Base-by-base conservation (phyloP, 1,139 yeast species). In the Lodderomyces orthopsilosis region DNA sequence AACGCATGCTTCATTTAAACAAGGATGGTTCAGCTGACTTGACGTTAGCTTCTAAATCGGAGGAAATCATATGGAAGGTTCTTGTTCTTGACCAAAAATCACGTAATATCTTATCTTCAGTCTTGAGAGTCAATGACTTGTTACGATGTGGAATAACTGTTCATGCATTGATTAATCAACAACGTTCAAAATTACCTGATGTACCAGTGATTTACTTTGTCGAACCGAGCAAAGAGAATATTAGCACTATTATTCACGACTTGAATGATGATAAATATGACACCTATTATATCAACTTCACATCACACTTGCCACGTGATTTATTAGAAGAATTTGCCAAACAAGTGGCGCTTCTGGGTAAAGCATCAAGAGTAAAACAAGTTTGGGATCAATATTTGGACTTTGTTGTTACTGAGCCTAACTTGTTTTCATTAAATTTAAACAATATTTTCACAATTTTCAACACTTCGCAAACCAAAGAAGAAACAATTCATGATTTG, bases 131-230 rank as follows among this genome's bases (percentile, higher is more conserved):
- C 47, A 90, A 89, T 57, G 98, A 94, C 60, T 71, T 93, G 53
- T 74, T 91, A 56, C 80, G 85, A 48, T 86, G 89, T 56, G 98
- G 98, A 5, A 82, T 93, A 45, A 93, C 98, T 0, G 85, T 90
- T 52, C 98, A 93, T 61, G 75, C 93, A 49, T 66, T 85, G 46
- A 79, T 91, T 44, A 73, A 74, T 46, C 72, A 87, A 40, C 79
- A 78, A 45, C 71, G 98, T 50, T 79, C 91, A 19, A 78, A 93
- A 2, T 74, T 93, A 43, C 89, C 95, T 1, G 98, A 93, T 56
- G 98, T 91, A 7, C 96, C 98, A 1, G 98, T 83, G 3, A 81
- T 94, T 39, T 93, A 94, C 65, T 91, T 94, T 55, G 83, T 93
- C 37, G 86, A 87, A 47, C 98, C 98, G 4, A 86, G 95, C 0